These are phyloP conservation scores for Paecilomyces dactylethromorphus DNA, from an alignment of 2,329 filamentous ascomycete genomes.

Conservation along the genomic window DNA sequence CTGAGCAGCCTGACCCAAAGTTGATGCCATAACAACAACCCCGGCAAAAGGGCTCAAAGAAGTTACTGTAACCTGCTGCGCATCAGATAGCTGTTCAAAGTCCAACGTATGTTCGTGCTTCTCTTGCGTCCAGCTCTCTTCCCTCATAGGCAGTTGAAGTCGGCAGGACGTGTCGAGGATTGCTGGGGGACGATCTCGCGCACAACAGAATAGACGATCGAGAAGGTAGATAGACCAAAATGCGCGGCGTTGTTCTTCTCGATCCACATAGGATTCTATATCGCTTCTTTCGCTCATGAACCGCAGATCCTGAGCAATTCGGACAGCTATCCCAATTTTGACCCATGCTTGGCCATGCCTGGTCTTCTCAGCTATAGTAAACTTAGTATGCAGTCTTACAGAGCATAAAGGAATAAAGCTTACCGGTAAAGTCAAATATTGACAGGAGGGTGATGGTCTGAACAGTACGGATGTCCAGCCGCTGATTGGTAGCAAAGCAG, in stretches of 20 bases:
- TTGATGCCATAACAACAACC: background rate
- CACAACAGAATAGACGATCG: slow-evolving; percentile 12
- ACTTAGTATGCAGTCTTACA: background rate
- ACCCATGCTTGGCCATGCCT: slow-evolving; percentile 28
- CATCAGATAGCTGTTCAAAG: background rate
- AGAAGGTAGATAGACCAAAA: slow-evolving; percentile 17
- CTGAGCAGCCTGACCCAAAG: background rate
- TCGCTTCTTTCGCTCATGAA: slow-evolving; percentile 9
- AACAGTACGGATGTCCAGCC: slow-evolving; percentile 19
- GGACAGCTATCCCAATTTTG: slow-evolving; percentile 34
- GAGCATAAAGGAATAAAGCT: slow-evolving; percentile 2
- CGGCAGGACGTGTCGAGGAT: slow-evolving; percentile 11
- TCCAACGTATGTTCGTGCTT: background rate
- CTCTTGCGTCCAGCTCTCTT: background rate
- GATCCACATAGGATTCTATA: slow-evolving; percentile 3
- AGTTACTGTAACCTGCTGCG: background rate
- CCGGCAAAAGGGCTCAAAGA: background rate
- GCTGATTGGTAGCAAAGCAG: slow-evolving; percentile 20
- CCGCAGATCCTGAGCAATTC: slow-evolving; percentile 51
- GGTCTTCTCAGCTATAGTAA: slow-evolving; percentile 16
- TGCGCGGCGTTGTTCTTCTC: slow-evolving; percentile 11
- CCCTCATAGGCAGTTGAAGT: slow-evolving; percentile 11
- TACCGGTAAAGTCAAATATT: slow-evolving; percentile 30
- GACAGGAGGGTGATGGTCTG: slow-evolving; percentile 30
- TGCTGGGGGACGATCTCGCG: slow-evolving; percentile 6